Conservation (phyloP, 2,329 filamentous ascomycete genomes). For the Calonectria hongkongensis region DNA sequence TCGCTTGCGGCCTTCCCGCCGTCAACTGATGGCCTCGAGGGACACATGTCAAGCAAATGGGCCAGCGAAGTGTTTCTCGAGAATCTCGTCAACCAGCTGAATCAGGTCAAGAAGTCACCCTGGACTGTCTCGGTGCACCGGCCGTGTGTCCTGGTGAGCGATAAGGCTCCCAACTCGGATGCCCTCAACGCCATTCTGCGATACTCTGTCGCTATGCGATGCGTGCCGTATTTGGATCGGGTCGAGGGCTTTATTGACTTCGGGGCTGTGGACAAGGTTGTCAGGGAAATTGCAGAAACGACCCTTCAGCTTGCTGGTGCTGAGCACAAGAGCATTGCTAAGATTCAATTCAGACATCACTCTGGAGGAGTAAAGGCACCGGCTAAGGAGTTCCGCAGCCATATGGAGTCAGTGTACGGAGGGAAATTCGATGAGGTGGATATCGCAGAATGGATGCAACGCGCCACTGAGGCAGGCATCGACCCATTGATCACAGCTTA, state of each 20-base stretch:
- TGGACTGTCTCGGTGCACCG: constrained; percentile 54
- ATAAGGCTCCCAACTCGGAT: constrained; percentile 44
- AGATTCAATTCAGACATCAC: constrained; percentile 39
- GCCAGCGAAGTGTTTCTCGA: constrained; percentile 57
- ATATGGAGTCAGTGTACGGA: constrained; percentile 42
- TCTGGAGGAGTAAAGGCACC: constrained; percentile 43
- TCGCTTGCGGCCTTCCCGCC: constrained; percentile 40
- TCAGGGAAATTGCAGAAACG: constrained; percentile 31
- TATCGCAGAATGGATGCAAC: constrained; percentile 37
- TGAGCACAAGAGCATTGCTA: not conserved
- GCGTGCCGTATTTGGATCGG: constrained; percentile 36
- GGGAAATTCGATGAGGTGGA: constrained; percentile 39
- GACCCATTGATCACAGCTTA: constrained; percentile 44
- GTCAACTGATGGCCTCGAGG: constrained; percentile 53
- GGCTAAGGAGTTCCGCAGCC: constrained; percentile 32
- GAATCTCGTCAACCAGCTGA: constrained; percentile 41
- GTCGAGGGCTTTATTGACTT: constrained; percentile 39
- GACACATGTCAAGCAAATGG: constrained; percentile 60
- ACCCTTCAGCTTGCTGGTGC: constrained; percentile 25
- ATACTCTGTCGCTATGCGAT: constrained; percentile 39
- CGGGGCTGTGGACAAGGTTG: constrained; percentile 33
- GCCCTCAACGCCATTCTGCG: constrained; percentile 42
- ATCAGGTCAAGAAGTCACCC: constrained; percentile 37
- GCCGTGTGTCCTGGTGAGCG: constrained; percentile 48
- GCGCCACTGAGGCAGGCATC: constrained; percentile 39